Conservation (phyloP, 805 yeast species). For the Isabelozyma rhagii region DNA sequence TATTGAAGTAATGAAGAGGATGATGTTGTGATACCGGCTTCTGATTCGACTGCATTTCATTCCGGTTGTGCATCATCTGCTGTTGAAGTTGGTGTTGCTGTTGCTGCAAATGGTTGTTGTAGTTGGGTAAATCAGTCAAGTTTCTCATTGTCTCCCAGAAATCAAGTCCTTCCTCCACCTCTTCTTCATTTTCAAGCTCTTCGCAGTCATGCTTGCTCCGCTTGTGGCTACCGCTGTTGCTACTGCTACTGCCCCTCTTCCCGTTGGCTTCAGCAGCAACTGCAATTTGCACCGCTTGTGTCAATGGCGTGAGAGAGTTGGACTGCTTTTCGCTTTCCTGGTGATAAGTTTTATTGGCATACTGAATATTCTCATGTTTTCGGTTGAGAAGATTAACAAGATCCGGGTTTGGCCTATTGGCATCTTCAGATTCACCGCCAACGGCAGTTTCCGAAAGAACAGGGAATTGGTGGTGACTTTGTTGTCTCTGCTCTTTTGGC, state of each 20-base stretch:
- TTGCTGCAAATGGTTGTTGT: constrained; percentile 5
- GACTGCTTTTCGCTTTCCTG: constrained; percentile 2
- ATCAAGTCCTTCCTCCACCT: constrained; percentile 60
- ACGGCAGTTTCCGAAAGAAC: constrained; percentile 1
- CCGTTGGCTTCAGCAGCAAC: constrained; percentile 25
- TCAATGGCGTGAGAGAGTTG: constrained; percentile 32
- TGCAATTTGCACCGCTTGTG: constrained; percentile 40
- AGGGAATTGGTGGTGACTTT: not conserved
- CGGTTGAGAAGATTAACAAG: too few species aligned
- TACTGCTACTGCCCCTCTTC: not conserved
- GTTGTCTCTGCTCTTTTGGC: constrained; percentile 6
- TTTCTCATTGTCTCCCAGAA: constrained; percentile 71
- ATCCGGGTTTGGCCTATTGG: too few species aligned
- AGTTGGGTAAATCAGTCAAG: constrained; percentile 24
- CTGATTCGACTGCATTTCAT: not conserved
- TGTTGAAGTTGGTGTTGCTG: constrained; percentile 3
- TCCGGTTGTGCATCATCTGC: constrained; percentile 1
- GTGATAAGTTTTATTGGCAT: too few species aligned
- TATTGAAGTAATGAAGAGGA: constrained; percentile 36
- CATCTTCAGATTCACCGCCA: constrained; percentile 2
- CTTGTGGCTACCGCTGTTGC: not conserved
- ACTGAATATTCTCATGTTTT: too few species aligned
- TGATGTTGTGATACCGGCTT: constrained; percentile 55
- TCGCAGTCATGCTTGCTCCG: constrained; percentile 3
- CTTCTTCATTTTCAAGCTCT: constrained; percentile 25